These are phyloP conservation scores for Tolypocladium album DNA, from an alignment of 2,329 filamentous ascomycete genomes.

Conservation along the genomic window DNA sequence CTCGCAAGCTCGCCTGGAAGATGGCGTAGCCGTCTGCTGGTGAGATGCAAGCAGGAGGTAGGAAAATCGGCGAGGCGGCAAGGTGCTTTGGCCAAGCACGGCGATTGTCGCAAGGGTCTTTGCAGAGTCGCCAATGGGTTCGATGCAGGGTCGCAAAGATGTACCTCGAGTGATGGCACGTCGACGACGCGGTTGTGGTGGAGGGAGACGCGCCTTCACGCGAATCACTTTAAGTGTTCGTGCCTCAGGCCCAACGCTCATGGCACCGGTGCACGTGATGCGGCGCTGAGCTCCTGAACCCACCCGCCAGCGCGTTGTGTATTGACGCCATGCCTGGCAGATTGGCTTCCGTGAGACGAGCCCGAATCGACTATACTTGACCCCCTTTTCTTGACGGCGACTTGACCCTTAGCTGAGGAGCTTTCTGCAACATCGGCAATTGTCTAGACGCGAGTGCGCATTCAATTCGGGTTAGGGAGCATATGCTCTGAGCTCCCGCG, in stretches of 20 bases:
- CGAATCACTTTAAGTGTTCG: conserved; percentile 24
- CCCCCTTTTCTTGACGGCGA: background rate
- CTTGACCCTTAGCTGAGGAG: background rate
- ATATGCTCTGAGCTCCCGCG: background rate
- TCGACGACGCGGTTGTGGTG: conserved; percentile 21
- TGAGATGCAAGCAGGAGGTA: background rate
- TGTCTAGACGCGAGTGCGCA: background rate
- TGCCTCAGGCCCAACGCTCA: conserved; percentile 20
- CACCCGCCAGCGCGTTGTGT: background rate
- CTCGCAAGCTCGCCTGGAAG: background rate
- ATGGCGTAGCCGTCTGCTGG: background rate
- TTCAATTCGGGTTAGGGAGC: background rate
- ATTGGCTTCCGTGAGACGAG: background rate
- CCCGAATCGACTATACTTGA: background rate
- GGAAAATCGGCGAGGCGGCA: background rate
- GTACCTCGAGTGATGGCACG: conserved; percentile 20
- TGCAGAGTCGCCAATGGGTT: conserved; percentile 1
- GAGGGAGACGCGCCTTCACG: conserved; percentile 25
- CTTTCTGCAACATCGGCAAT: background rate
- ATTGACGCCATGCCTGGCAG: background rate
- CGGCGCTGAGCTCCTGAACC: conserved; percentile 10
- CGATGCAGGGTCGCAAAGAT: conserved; percentile 12
- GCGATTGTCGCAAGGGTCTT: background rate
- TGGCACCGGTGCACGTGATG: conserved; percentile 17
- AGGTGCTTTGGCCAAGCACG: background rate